A percentile compares a stretch with the other conserved stretches of the same genome.
phyloP scores from a whole-genome alignment of 148 eudicot genomes.

The Spergularia marina region DNA sequence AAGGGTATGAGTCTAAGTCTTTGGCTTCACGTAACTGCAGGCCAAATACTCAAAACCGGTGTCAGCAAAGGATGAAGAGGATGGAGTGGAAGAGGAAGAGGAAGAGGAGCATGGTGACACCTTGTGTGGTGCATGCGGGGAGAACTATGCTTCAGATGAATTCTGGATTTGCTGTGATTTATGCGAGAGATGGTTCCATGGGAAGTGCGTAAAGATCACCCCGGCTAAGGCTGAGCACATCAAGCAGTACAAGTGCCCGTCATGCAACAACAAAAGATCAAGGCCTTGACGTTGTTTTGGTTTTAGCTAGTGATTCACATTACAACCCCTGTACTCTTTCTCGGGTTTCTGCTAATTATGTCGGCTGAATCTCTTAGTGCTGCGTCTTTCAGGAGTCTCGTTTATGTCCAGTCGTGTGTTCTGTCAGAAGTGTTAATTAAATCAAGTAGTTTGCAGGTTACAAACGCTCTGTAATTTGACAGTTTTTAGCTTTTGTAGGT shows the following conservation, averaged over 20 bases:
- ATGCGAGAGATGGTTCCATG: conserved; percentile 72
- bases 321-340: not conserved
- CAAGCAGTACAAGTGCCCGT: conserved; percentile 64
- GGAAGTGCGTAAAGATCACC: conserved; percentile 66
- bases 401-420: conserved; percentile 12
- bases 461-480: conserved; percentile 9
- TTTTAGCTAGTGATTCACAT: not conserved
- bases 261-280: conserved; percentile 52
- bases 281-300: conserved; percentile 29
- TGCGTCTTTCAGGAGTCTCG: conserved; percentile 11
- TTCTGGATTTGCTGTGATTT: conserved; percentile 66
- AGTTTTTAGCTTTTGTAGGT: not conserved
- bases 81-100: conserved; percentile 48
- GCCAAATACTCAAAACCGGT: conserved; percentile 23
- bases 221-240: conserved; percentile 66
- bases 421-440: conserved; percentile 3
- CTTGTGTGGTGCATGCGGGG: conserved; percentile 59
- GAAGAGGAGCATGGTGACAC: conserved; percentile 61
- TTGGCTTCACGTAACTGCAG: conserved; percentile 7
- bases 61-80: conserved; percentile 28
- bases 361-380: conserved; percentile 15
- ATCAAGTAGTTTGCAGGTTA: conserved; percentile 37
- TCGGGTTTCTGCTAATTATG: conserved; percentile 21
- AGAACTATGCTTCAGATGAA: conserved; percentile 53
- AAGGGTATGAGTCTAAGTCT: not conserved